A percentile compares a stretch with the other conserved stretches of the same genome.
phyloP scores from a whole-genome alignment of 345 rosid genomes.

The Eucalyptus curtisii region DNA sequence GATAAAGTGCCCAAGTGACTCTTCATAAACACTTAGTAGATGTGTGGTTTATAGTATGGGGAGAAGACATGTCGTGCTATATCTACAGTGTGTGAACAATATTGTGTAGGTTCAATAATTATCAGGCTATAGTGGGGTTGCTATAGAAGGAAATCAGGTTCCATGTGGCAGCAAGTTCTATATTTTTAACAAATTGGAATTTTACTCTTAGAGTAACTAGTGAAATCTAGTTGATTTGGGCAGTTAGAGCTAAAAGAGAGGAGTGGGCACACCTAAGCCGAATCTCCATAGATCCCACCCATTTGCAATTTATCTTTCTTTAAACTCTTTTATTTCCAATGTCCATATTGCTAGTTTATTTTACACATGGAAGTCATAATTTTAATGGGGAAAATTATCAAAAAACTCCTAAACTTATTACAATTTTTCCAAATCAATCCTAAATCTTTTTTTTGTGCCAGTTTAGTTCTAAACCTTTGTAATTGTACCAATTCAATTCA shows the following conservation, averaged over 20 bases:
- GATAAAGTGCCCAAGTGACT: neutral
- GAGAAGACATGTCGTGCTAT: neutral
- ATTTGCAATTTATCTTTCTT: neutral
- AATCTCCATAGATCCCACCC: neutral
- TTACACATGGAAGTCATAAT: neutral
- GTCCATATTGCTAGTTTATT: neutral
- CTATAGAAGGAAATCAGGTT: neutral
- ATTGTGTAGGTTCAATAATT: neutral
- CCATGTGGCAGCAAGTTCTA: neutral
- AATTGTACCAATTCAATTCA: too few relatives aligned
- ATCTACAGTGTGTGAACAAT: neutral
- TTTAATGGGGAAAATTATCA: neutral
- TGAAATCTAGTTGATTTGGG: neutral
- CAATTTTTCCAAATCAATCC: too few relatives aligned
- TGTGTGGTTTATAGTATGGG: neutral
- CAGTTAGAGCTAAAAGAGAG: neutral
- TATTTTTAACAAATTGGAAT: neutral
- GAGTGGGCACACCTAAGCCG: neutral
- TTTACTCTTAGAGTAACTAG: neutral
- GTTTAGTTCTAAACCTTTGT: too few relatives aligned
- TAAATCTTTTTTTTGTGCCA: too few relatives aligned
- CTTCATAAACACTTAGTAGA: neutral
- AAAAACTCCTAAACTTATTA: too few relatives aligned
- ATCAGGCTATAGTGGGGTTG: neutral
- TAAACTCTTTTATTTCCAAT: neutral